A percentile compares a stretch with the other conserved stretches of the same genome.
Conservation (phyloP, 2,329 filamentous ascomycete species). For the Alternaria novae-zelandiae region DNA sequence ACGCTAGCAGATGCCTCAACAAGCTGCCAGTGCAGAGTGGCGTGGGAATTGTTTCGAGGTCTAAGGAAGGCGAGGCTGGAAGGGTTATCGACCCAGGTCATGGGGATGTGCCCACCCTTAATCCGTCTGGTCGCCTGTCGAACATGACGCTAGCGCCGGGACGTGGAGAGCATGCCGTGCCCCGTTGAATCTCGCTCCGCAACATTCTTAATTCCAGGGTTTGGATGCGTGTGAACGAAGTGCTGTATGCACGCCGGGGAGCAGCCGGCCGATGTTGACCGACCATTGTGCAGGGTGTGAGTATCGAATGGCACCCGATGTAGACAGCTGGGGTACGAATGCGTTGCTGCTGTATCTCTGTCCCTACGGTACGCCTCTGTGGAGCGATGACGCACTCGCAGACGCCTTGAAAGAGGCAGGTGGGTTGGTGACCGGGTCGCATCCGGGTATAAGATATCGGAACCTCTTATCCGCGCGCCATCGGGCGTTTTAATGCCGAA, state of each 20-base stretch:
- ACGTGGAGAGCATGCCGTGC: conserved; percentile 4
- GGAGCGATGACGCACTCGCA: conserved; percentile 1
- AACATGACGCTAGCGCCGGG: conserved; percentile 8
- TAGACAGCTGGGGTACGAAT: neutral
- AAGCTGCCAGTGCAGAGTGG: neutral
- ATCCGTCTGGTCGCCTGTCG: conserved; percentile 2
- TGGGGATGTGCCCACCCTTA: conserved; percentile 2
- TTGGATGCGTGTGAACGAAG: neutral
- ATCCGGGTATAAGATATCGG: conserved; percentile 6
- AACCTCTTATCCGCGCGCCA: neutral
- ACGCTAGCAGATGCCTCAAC: neutral
- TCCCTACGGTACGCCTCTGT: neutral
- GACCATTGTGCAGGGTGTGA: neutral
- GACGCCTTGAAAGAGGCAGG: neutral
- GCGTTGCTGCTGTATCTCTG: neutral
- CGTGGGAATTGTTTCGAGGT: neutral
- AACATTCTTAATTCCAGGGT: neutral
- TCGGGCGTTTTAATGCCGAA: conserved; percentile 3
- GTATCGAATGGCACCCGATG: neutral
- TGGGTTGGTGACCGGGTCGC: neutral
- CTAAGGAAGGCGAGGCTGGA: neutral
- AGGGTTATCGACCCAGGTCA: neutral
- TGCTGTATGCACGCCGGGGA: neutral
- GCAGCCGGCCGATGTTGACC: conserved; percentile 1
- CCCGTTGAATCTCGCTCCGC: neutral